phyloP scores from a whole-genome alignment of 2,329 filamentous ascomycete genomes.

The Sclerotinia subarctica region DNA sequence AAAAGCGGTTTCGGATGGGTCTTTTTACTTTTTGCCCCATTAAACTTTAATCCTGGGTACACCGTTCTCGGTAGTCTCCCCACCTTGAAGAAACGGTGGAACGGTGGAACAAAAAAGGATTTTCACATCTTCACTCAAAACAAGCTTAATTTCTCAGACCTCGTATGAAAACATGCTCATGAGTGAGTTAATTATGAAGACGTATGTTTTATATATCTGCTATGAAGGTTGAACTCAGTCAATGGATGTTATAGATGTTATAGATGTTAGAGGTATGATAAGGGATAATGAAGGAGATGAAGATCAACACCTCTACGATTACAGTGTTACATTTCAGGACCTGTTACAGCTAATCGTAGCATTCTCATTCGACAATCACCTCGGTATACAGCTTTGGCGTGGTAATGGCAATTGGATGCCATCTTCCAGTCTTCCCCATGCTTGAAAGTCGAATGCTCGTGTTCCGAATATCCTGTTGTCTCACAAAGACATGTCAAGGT shows the following conservation, averaged over 20 bases:
- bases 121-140: slow-evolving; percentile 6
- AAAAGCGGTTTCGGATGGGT: slow-evolving; percentile 11
- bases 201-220: not conserved
- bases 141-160: not conserved
- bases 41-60: not conserved
- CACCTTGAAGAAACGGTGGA: not conserved
- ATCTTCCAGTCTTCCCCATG: too few species aligned
- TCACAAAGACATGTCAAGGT: too few species aligned
- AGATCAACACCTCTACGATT: too few species aligned
- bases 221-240: not conserved
- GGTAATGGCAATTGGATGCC: too few species aligned
- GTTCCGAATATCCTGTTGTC: too few species aligned
- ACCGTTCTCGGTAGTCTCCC: slow-evolving; percentile 9
- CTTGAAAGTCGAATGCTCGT: too few species aligned
- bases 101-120: not conserved
- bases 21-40: not conserved
- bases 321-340: not conserved
- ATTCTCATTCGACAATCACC: not conserved
- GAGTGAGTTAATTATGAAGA: not conserved
- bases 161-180: slow-evolving; percentile 1
- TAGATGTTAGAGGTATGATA: not conserved
- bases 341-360: too few species aligned
- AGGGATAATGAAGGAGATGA: not conserved
- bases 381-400: not conserved
- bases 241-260: not conserved